Conservation (phyloP, 495 filamentous ascomycete genomes). For the Ramalina peruviana region DNA sequence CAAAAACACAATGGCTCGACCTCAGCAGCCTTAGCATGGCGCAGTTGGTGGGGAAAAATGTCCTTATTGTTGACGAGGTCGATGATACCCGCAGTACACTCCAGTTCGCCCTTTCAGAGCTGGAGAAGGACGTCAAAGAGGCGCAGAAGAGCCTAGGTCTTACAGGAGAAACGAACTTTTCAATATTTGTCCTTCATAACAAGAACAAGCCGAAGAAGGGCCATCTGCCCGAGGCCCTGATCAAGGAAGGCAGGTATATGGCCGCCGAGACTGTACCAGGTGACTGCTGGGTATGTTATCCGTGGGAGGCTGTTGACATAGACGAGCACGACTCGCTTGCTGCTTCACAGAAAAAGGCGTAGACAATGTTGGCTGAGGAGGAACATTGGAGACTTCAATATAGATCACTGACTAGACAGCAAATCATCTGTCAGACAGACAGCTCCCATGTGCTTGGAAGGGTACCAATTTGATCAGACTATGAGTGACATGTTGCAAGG, state of each 20-base stretch:
- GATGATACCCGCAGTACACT: conserved; percentile 96
- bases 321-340: conserved; percentile 79
- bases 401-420: background rate
- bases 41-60: conserved; percentile 89
- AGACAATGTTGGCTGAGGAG: background rate
- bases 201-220: conserved; percentile 96
- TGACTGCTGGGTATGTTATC: conserved; percentile 97
- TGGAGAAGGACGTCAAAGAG: conserved; percentile 88
- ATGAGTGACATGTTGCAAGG: too few relatives aligned
- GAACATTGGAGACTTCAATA: background rate
- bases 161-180: conserved; percentile 65
- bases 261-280: conserved; percentile 66
- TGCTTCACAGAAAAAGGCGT: conserved; percentile 9
- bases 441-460: too few relatives aligned
- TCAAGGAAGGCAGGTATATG: conserved; percentile 59
- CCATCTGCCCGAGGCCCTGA: conserved; percentile 64
- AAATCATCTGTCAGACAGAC: background rate
- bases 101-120: conserved; percentile 89
- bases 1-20: conserved; percentile 96
- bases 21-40: conserved; percentile 76
- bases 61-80: conserved; percentile 97
- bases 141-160: conserved; percentile 58
- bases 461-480: too few relatives aligned
- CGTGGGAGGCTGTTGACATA: conserved; percentile 99
- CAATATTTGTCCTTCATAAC: conserved; percentile 92